A percentile compares a stretch with the other conserved stretches of the same genome.
phyloP scores from a whole-genome alignment of 805 yeast species.

The Metschnikowia gelsemii region DNA sequence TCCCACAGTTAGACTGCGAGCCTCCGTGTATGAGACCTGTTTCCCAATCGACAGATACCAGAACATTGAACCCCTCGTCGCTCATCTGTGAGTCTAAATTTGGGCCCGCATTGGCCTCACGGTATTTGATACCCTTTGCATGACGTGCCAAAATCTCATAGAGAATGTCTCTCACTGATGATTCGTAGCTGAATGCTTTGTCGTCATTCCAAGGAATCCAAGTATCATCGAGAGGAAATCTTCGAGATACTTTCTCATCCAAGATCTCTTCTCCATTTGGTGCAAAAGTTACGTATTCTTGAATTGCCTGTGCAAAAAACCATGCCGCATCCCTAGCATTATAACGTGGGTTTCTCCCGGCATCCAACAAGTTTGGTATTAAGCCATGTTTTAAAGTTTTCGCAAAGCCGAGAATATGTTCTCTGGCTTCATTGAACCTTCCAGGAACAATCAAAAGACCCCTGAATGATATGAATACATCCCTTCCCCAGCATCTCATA shows the following conservation, averaged over 20 bases:
- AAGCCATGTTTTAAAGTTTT: constrained; percentile 91
- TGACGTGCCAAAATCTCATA: constrained; percentile 85
- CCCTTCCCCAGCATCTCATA: constrained; percentile 99
- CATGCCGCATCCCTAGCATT: constrained; percentile 97
- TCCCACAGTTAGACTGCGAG: constrained; percentile 89
- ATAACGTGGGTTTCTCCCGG: constrained; percentile 90
- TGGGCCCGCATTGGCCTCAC: constrained; percentile 96
- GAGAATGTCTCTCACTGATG: constrained; percentile 71
- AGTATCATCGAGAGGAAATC: constrained; percentile 87
- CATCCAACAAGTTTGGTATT: constrained; percentile 89
- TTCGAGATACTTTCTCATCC: constrained; percentile 68
- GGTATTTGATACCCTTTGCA: constrained; percentile 79
- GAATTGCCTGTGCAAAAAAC: constrained; percentile 89
- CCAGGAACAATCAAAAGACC: constrained; percentile 80
- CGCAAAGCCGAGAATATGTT: constrained; percentile 84
- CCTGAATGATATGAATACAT: constrained; percentile 82
- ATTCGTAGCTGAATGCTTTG: constrained; percentile 69
- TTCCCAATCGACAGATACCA: constrained; percentile 78
- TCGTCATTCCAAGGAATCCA: constrained; percentile 68
- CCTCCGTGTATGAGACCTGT: constrained; percentile 92
- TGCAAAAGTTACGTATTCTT: constrained; percentile 68
- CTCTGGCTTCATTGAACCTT: constrained; percentile 72
- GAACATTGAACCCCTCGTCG: constrained; percentile 87
- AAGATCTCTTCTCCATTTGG: constrained; percentile 70
- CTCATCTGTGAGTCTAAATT: constrained; percentile 87